phyloP scores from a whole-genome alignment of 257 asterid genomes.

The Coffea canephora region DNA sequence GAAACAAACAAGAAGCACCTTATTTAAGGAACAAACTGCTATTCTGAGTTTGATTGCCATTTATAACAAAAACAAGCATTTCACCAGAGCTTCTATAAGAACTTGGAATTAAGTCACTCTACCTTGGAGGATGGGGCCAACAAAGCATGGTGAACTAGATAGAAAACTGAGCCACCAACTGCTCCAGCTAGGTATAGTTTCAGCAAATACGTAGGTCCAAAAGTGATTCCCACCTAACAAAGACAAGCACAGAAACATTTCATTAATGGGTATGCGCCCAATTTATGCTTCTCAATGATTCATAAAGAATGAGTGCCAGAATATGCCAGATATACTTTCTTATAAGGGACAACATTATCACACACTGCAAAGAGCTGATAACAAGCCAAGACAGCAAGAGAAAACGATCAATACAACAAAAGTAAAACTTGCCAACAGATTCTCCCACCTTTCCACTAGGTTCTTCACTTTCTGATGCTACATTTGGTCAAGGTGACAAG shows the following conservation, averaged over 20 bases:
- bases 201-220: slow-evolving; percentile 78
- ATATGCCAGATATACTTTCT: background rate
- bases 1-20: background rate
- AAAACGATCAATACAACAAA: background rate
- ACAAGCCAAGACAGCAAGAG: background rate
- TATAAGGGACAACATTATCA: background rate
- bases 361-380: background rate
- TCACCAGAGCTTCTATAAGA: slow-evolving; percentile 2
- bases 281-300: background rate
- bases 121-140: slow-evolving; percentile 63
- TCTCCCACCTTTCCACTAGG: background rate
- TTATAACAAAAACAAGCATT: slow-evolving; percentile 1
- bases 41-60: background rate
- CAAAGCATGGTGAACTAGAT: slow-evolving; percentile 65
- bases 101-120: slow-evolving; percentile 1
- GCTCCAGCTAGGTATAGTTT: slow-evolving; percentile 83
- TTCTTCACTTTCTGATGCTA: background rate
- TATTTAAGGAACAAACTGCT: background rate
- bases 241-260: slow-evolving; percentile 1
- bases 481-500: background rate
- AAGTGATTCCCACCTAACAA: slow-evolving; percentile 63
- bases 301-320: background rate
- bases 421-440: background rate
- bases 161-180: slow-evolving; percentile 76
- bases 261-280: background rate